A percentile compares a stretch with the other conserved stretches of the same genome.
phyloP scores from a whole-genome alignment of 1,284 basidiomycete species.

The Bjerkandera adusta region DNA sequence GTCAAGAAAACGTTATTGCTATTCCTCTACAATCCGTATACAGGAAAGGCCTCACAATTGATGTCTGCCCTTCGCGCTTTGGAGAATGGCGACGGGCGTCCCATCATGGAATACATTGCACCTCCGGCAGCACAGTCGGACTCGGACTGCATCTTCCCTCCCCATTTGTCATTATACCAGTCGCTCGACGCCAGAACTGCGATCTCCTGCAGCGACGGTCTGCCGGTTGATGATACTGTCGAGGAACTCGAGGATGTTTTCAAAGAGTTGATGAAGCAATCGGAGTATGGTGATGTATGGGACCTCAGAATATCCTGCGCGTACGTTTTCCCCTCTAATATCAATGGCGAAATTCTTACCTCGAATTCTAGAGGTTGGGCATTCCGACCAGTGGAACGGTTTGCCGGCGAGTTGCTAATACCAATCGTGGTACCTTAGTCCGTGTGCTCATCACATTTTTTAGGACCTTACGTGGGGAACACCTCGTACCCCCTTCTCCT shows the following conservation, averaged over 20 bases:
- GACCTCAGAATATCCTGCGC: conserved; percentile 3
- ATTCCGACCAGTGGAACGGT: conserved; percentile 14
- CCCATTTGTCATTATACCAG: neutral
- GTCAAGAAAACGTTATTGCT: conserved; percentile 7
- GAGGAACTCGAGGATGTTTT: conserved; percentile 6
- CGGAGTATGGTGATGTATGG: conserved; percentile 9
- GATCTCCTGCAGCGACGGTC: conserved; percentile 6
- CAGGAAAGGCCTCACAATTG: neutral
- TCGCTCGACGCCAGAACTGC: neutral
- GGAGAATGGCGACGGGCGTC: conserved; percentile 10
- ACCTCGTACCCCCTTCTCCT: conserved; percentile 18
- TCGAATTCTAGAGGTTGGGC: conserved; percentile 13
- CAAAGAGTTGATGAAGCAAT: neutral
- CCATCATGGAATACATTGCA: conserved; percentile 4
- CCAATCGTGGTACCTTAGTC: neutral
- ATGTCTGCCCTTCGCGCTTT: conserved; percentile 2
- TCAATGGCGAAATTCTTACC: neutral
- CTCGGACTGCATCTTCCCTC: neutral
- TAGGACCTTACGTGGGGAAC: conserved; percentile 16
- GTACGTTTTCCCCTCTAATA: neutral
- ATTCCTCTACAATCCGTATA: conserved; percentile 15
- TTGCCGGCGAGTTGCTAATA: conserved; percentile 7
- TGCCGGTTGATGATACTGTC: conserved; percentile 1
- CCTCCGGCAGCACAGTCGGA: neutral
- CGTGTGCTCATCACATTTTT: no score